phyloP scores from a whole-genome alignment of 2,329 filamentous ascomycete genomes.

The Penicillium sclerotigenum region DNA sequence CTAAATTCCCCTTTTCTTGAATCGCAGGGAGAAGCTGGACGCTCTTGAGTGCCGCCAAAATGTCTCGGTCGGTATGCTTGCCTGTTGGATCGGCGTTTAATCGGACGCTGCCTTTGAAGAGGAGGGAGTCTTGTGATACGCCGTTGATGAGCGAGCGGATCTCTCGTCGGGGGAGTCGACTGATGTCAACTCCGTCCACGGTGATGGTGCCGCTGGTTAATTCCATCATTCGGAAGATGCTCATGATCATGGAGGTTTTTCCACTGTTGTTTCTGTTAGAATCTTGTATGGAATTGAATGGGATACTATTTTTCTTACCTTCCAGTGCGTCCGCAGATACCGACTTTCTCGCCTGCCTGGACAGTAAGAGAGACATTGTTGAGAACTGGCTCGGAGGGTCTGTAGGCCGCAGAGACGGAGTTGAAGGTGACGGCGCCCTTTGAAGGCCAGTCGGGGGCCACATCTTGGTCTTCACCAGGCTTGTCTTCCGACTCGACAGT shows the following conservation, averaged over 20 bases:
- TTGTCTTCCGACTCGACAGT: conserved; percentile 46
- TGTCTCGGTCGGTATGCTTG: conserved; percentile 29
- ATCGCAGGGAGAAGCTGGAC: conserved; percentile 40
- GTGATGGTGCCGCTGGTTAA: conserved; percentile 39
- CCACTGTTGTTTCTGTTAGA: conserved; percentile 31
- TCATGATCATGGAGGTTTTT: conserved; percentile 44
- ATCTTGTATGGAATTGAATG: too few species aligned
- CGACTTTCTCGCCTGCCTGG: conserved; percentile 40
- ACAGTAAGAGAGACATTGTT: conserved; percentile 49
- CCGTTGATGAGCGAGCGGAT: conserved; percentile 43
- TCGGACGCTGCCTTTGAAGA: conserved; percentile 42
- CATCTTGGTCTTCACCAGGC: conserved; percentile 38
- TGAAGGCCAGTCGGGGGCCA: conserved; percentile 44
- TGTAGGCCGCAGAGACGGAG: conserved; percentile 46
- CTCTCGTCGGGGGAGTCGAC: conserved; percentile 37
- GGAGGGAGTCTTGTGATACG: conserved; percentile 45
- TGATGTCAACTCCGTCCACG: conserved; percentile 45
- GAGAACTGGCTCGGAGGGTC: conserved; percentile 39
- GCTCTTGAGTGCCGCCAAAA: conserved; percentile 37
- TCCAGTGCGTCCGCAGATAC: conserved; percentile 42
- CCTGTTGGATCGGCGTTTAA: conserved; percentile 42
- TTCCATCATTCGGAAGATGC: conserved; percentile 45
- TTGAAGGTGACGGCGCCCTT: conserved; percentile 45
- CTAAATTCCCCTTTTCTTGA: conserved; percentile 39
- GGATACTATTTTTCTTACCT: too few species aligned